These are phyloP conservation scores for Yamadazyma phyllophila DNA, from an alignment of 805 yeast genomes.

Conservation along the genomic window DNA sequence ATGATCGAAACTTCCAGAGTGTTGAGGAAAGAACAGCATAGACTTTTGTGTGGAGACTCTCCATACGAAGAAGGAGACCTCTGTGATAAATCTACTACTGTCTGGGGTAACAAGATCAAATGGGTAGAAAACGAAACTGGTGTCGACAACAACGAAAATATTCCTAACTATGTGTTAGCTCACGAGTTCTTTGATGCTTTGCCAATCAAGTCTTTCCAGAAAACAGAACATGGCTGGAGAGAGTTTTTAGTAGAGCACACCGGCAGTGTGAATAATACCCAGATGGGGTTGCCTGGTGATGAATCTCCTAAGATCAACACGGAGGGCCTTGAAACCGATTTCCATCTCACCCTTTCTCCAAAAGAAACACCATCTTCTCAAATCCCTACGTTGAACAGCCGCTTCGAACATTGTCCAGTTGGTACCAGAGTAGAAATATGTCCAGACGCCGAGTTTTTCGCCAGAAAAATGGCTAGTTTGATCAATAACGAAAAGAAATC, in stretches of 20 bases:
- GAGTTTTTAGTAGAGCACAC: constrained; percentile 67
- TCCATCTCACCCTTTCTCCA: constrained; percentile 57
- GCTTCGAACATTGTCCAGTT: constrained; percentile 53
- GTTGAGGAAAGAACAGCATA: constrained; percentile 55
- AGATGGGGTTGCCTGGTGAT: constrained; percentile 22
- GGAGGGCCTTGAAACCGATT: constrained; percentile 30
- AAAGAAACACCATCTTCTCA: constrained; percentile 61
- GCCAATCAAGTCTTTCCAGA: constrained; percentile 69
- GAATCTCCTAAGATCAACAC: constrained; percentile 7
- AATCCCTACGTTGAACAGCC: constrained; percentile 48
- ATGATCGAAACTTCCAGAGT: constrained; percentile 73
- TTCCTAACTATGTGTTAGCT: constrained; percentile 66
- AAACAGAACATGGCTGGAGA: constrained; percentile 71
- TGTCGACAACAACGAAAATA: constrained; percentile 20
- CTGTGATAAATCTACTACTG: constrained; percentile 40
- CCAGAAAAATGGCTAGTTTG: constrained; percentile 51
- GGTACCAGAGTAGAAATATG: constrained; percentile 69
- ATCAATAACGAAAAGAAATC: constrained; percentile 34
- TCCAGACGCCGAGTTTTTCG: constrained; percentile 64
- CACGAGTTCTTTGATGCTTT: constrained; percentile 89
- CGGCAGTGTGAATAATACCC: constrained; percentile 34
- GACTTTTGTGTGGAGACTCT: constrained; percentile 42
- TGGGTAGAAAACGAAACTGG: constrained; percentile 64
- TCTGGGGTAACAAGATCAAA: constrained; percentile 51
- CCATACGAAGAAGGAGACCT: constrained; percentile 20